phyloP scores from a whole-genome alignment of 106 monocot species.

The Agapanthus africanus region DNA sequence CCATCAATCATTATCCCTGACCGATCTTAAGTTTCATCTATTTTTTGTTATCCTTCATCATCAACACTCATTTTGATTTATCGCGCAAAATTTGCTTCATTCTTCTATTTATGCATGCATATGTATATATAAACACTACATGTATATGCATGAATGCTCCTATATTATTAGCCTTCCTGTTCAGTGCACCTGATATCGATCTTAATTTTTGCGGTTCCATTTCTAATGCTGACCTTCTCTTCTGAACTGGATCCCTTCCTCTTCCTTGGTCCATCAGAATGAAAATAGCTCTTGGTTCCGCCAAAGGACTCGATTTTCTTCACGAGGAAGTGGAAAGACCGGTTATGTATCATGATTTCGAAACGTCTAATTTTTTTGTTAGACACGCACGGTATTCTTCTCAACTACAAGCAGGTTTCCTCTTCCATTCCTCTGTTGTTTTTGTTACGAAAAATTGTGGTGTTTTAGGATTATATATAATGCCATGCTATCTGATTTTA shows the following conservation, averaged over 20 bases:
- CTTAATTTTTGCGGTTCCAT: neutral
- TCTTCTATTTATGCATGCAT: no score
- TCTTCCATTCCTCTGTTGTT: neutral
- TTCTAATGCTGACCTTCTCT: neutral
- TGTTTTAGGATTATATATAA: conserved; percentile 65
- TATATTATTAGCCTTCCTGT: neutral
- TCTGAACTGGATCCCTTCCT: conserved; percentile 39
- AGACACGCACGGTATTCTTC: conserved; percentile 27
- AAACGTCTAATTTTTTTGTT: conserved; percentile 57
- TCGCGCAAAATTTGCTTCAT: no score
- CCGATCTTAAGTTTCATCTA: no score
- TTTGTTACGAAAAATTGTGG: neutral
- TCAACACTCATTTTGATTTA: no score
- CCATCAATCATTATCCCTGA: no score
- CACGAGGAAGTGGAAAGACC: conserved; percentile 61
- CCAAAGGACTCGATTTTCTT: conserved; percentile 52
- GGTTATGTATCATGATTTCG: conserved; percentile 60
- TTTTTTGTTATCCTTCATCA: no score
- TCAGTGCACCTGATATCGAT: neutral
- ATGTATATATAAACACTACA: no score
- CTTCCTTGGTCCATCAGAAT: conserved; percentile 53
- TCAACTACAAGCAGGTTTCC: neutral
- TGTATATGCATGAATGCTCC: neutral
- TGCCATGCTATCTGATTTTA: conserved; percentile 84
- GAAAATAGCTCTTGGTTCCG: conserved; percentile 58